Base-by-base conservation (phyloP, 2,329 filamentous ascomycete species). In the Cercospora zeina region DNA sequence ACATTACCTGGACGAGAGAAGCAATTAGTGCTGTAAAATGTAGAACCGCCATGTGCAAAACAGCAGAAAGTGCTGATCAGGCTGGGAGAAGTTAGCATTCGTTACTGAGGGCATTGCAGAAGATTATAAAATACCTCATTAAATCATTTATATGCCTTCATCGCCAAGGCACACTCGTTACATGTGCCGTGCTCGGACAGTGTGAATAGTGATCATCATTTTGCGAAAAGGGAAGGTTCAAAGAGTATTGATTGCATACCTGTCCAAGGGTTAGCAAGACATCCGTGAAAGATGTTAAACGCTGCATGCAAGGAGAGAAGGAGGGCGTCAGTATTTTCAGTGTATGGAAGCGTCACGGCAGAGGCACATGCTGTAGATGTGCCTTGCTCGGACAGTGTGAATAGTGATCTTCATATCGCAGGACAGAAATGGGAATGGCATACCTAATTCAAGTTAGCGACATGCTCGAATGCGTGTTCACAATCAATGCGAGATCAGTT, bases 321-420 rank as follows among this genome's bases (percentile, higher is more conserved):
- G 39, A 45, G 39, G 16, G 19, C 39, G 39, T 87, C 85, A 87
- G 85, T 87, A 85, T 87, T 85, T 84, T 84, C 79, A 81, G 80
- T 85, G 81, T 82, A 45, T 45, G 37, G 39, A 50, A 50, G 30
- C 82, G 83, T 87, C 84, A 86, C 82, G 70, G 76, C 81, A 71
- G 27, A 74, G 77, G 61, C 70, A 71, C 73, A 72, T 72, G 79
- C 78, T 77, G 80, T 80, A 81, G 77, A 75, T 73, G 74, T 77
- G 75, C 76, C 76, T 76, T 76, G 80, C 79, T 87, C 85, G 86
- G 85, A 87, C 84, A 87, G 85, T 87, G 85, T 87, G 85, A 87
- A 87, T 87, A 87, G 80, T 67, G 79, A 82, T 87, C 85, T 87
- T 87, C 85, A 86, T 86, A 50, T 13, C 53, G 31, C 24, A 14